Percentiles rank a stretch among this genome's conserved stretches.
phyloP scores from a whole-genome alignment of 371 early-diverging fungal genomes.

The Mucor circinelloides region DNA sequence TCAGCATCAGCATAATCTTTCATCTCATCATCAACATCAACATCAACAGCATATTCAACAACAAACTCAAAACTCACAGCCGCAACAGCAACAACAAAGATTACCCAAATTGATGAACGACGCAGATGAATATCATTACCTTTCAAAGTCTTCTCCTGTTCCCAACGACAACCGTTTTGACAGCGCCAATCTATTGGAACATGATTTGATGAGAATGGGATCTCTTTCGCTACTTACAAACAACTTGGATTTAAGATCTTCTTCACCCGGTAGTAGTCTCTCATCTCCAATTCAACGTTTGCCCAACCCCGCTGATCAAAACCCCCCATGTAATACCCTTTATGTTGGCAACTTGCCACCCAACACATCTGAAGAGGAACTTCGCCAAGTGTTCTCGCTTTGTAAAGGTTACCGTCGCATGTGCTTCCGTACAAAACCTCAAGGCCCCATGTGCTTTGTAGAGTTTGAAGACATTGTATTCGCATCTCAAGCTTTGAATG shows the following conservation, averaged over 20 bases:
- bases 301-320: constrained; percentile 70
- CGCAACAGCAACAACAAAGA: constrained; percentile 35
- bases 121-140: constrained; percentile 66
- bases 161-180: constrained; percentile 22
- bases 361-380: constrained; percentile 82
- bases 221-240: constrained; percentile 10
- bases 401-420: constrained; percentile 84
- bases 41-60: constrained; percentile 14
- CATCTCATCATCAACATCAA: constrained; percentile 10
- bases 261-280: neutral
- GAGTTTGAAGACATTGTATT: constrained; percentile 87
- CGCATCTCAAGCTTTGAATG: constrained; percentile 81
- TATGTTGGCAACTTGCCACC: constrained; percentile 90
- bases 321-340: constrained; percentile 93
- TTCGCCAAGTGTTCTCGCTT: constrained; percentile 71
- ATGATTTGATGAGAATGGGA: constrained; percentile 19
- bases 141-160: constrained; percentile 77
- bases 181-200: constrained; percentile 4
- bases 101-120: constrained; percentile 7
- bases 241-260: neutral
- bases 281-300: constrained; percentile 15
- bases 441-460: constrained; percentile 90
- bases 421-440: constrained; percentile 77
- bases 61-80: constrained; percentile 56
- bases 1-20: constrained; percentile 20